phyloP scores from a whole-genome alignment of 768 basidiomycete species.

The Imleria badia region DNA sequence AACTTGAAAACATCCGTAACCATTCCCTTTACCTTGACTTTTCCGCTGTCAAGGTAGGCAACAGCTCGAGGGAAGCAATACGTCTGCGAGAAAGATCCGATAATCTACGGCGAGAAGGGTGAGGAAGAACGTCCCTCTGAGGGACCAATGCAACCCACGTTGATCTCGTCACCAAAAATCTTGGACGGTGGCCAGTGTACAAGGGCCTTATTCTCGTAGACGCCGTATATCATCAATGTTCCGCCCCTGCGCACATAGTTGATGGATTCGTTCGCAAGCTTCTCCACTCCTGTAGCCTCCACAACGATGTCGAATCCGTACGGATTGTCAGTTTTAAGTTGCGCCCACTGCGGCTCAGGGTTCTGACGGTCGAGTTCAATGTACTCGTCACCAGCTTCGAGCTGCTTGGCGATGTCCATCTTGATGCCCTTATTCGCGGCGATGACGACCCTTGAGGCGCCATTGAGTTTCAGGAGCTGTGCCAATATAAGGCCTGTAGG shows the following conservation, averaged over 20 bases:
- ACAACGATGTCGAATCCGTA: constrained; percentile 89
- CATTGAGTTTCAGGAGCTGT: constrained; percentile 85
- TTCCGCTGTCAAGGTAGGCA: constrained; percentile 84
- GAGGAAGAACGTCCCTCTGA: background rate
- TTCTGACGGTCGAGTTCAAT: constrained; percentile 77
- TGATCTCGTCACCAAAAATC: constrained; percentile 74
- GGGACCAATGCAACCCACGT: constrained; percentile 30
- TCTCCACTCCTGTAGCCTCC: constrained; percentile 82
- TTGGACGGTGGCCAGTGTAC: constrained; percentile 87
- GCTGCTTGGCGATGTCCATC: constrained; percentile 79
- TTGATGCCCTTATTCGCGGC: constrained; percentile 91
- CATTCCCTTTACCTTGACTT: constrained; percentile 81
- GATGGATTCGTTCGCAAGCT: constrained; percentile 84
- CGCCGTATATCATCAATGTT: constrained; percentile 86
- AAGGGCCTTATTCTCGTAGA: constrained; percentile 81
- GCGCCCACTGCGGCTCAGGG: constrained; percentile 75
- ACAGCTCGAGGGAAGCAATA: constrained; percentile 91
- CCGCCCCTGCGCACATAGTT: constrained; percentile 86
- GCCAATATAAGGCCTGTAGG: constrained; percentile 91
- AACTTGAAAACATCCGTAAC: constrained; percentile 68
- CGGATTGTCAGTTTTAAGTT: constrained; percentile 77
- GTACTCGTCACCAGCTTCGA: constrained; percentile 82
- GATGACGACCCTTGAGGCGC: constrained; percentile 76
- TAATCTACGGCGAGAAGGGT: constrained; percentile 51
- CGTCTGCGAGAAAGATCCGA: constrained; percentile 88